Percentiles rank a stretch among this genome's conserved stretches.
Conservation (phyloP, 2,329 filamentous ascomycete species). For the Nemania bipapillata region DNA sequence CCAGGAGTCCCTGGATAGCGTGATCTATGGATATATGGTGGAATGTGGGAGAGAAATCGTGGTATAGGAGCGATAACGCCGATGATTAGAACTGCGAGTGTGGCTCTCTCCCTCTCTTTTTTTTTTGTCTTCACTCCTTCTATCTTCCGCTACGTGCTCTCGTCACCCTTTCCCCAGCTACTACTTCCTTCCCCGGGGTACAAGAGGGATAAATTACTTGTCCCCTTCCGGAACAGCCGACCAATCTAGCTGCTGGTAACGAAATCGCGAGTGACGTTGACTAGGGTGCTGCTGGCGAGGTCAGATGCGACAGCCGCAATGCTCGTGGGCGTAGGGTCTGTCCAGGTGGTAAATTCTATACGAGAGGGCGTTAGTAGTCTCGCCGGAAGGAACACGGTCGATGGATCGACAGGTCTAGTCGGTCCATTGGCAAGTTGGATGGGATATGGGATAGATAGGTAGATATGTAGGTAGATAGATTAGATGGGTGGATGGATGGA, state of each 20-base stretch:
- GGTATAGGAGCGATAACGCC: slow-evolving; percentile 39
- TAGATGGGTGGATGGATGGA: slow-evolving; percentile 14
- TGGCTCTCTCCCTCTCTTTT: not conserved
- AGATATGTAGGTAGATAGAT: slow-evolving; percentile 1
- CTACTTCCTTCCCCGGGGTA: slow-evolving; percentile 13
- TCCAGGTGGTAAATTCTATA: slow-evolving; percentile 16
- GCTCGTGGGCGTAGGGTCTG: not conserved
- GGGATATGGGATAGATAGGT: slow-evolving; percentile 21
- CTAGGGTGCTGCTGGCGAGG: not conserved
- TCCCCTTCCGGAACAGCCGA: slow-evolving; percentile 40
- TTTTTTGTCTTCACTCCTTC: slow-evolving; percentile 14
- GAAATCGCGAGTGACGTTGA: slow-evolving; percentile 19
- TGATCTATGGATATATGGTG: slow-evolving; percentile 7
- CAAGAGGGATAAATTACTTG: slow-evolving; percentile 14
- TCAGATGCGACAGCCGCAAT: slow-evolving; percentile 12
- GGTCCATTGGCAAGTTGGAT: slow-evolving; percentile 28
- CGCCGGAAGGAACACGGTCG: slow-evolving; percentile 26
- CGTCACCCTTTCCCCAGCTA: not conserved
- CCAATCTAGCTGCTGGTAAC: slow-evolving; percentile 30
- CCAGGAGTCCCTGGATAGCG: slow-evolving; percentile 23
- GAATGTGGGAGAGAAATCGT: slow-evolving; percentile 3
- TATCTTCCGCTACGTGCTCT: not conserved
- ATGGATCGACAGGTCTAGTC: not conserved
- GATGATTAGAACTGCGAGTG: not conserved
- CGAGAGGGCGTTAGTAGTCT: slow-evolving; percentile 18